A percentile compares a stretch with the other conserved stretches of the same genome.
Evolutionary conservation across 1,284 basidiomycete species (phyloP).

Genomic region (Naganishia sp.): DNA sequence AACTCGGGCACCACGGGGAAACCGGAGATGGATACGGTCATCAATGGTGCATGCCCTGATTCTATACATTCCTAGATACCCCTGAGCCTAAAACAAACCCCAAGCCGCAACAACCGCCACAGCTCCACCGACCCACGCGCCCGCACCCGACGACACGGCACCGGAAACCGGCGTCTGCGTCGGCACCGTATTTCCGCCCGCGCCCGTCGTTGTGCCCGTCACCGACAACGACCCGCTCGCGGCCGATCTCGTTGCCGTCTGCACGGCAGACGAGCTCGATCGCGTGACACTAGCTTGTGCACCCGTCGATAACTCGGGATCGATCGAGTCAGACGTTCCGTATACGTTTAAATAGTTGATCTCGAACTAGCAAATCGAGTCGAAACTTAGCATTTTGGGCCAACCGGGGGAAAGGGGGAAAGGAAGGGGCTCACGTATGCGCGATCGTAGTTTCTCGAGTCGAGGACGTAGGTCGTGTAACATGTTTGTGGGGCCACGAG

Average conservation of each 20-base stretch:
- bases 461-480: slow-evolving; percentile 66
- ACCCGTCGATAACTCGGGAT: slow-evolving; percentile 17
- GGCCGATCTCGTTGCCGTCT: slow-evolving; percentile 2
- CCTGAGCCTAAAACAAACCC: not conserved
- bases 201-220: not conserved
- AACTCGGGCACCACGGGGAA: no score
- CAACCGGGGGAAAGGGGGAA: not conserved
- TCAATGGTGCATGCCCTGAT: no score
- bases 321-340: slow-evolving; percentile 31
- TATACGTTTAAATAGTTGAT: slow-evolving; percentile 34
- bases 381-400: no score
- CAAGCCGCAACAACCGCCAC: not conserved
- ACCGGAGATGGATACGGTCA: no score
- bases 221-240: slow-evolving; percentile 1
- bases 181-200: not conserved
- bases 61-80: not conserved
- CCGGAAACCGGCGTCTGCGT: not conserved
- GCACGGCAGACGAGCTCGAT: not conserved
- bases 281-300: not conserved
- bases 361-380: slow-evolving; percentile 21
- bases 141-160: not conserved
- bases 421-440: slow-evolving; percentile 28
- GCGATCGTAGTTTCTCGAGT: slow-evolving; percentile 40
- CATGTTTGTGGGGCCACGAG: slow-evolving; percentile 45
- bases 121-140: not conserved